A percentile compares a stretch with the other conserved stretches of the same genome.
Conservation (phyloP, 2,329 filamentous ascomycete species). For the Talaromyces sp. region DNA sequence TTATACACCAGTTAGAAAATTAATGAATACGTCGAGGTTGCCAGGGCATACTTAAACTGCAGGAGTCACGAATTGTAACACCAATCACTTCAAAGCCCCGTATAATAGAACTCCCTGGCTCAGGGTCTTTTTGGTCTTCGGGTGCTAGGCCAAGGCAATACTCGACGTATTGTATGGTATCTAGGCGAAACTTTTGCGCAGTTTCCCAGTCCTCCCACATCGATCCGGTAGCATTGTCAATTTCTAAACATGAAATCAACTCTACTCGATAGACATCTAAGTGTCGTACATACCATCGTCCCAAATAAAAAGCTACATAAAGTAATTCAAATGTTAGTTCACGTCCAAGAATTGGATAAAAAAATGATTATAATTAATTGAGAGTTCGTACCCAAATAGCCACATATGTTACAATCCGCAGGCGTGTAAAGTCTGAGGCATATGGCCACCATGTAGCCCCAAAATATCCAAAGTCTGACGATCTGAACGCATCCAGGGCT, state of each 20-base stretch:
- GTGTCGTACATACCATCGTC: no score
- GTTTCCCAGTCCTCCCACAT: conserved; percentile 3
- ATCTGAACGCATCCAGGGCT: neutral
- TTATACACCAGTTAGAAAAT: neutral
- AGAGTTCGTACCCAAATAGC: conserved; percentile 1
- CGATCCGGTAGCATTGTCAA: conserved; percentile 2
- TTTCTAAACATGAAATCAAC: neutral
- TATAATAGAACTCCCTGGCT: neutral
- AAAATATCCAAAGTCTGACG: conserved; percentile 2
- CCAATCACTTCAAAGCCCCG: neutral
- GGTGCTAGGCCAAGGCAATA: neutral
- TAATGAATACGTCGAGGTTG: neutral
- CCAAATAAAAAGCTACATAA: neutral
- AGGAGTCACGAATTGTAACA: neutral
- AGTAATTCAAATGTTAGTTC: neutral
- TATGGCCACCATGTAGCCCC: conserved; percentile 5
- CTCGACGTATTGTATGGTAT: conserved; percentile 4
- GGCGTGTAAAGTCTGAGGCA: neutral
- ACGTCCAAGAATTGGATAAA: neutral
- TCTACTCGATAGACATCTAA: neutral
- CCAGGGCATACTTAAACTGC: neutral
- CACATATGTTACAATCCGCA: conserved; percentile 4
- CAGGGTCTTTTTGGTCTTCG: neutral
- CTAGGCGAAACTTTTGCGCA: conserved; percentile 2
- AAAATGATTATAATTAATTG: neutral